Percentiles rank a stretch among this genome's conserved stretches.
Evolutionary conservation across 2,329 filamentous ascomycete genomes (phyloP).

Genomic region (Lecanosticta acicola): DNA sequence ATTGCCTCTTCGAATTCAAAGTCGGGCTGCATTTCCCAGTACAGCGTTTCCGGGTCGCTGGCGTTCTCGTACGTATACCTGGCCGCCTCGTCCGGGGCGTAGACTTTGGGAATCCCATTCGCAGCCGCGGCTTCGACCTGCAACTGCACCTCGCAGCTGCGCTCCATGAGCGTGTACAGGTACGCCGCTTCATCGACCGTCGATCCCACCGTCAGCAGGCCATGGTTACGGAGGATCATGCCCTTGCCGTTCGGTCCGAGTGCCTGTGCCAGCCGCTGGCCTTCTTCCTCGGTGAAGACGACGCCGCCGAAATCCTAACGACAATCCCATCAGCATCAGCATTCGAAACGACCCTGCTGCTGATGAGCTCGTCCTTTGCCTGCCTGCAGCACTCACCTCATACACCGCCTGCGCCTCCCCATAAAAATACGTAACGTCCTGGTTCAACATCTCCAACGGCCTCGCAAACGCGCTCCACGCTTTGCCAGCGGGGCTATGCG

Average conservation of each 20-base stretch:
- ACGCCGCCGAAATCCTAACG: conserved; percentile 55
- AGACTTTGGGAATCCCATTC: conserved; percentile 47
- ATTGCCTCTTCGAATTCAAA: conserved; percentile 37
- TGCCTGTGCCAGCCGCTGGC: conserved; percentile 56
- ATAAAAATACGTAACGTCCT: conserved; percentile 61
- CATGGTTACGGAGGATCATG: conserved; percentile 65
- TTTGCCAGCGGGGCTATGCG: conserved; percentile 60
- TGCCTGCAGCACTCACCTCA: conserved; percentile 15
- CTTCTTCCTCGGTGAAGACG: conserved; percentile 59
- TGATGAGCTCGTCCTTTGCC: neutral
- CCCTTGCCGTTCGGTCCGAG: conserved; percentile 58
- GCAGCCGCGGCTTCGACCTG: conserved; percentile 61
- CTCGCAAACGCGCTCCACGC: conserved; percentile 62
- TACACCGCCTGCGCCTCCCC: conserved; percentile 60
- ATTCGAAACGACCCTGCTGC: neutral
- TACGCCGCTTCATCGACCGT: conserved; percentile 73
- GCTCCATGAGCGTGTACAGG: conserved; percentile 62
- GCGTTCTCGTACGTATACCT: conserved; percentile 48
- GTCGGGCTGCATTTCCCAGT: conserved; percentile 50
- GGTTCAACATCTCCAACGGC: conserved; percentile 65
- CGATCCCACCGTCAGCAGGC: conserved; percentile 61
- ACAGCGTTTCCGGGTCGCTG: conserved; percentile 45
- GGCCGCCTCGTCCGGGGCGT: conserved; percentile 53
- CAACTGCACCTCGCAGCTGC: conserved; percentile 63
- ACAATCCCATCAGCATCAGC: neutral